phyloP scores from a whole-genome alignment of 805 yeast genomes.

The Pichia eremophila region DNA sequence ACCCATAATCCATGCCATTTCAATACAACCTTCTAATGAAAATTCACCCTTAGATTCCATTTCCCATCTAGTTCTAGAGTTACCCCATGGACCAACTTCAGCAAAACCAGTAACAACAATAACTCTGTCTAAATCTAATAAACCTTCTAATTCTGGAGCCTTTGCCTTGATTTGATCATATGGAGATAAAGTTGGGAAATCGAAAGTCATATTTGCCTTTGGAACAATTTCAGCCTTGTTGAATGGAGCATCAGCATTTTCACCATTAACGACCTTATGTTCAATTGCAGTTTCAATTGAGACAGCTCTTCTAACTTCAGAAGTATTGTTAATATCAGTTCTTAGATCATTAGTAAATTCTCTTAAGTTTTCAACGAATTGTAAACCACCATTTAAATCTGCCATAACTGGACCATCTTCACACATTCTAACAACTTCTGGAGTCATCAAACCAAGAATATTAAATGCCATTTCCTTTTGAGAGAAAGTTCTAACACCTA shows the following conservation, averaged over 20 bases:
- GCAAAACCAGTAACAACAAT: constrained; percentile 96
- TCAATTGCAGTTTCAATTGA: constrained; percentile 89
- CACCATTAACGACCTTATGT: constrained; percentile 77
- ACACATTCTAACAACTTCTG: constrained; percentile 74
- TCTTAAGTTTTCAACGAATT: constrained; percentile 83
- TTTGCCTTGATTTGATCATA: constrained; percentile 61
- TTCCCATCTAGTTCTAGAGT: constrained; percentile 98
- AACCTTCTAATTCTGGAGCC: constrained; percentile 74
- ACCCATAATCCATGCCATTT: constrained; percentile 99
- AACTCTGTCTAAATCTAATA: constrained; percentile 85
- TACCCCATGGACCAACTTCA: constrained; percentile 99
- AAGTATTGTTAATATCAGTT: constrained; percentile 62
- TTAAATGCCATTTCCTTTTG: constrained; percentile 99
- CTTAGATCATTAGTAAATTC: constrained; percentile 77
- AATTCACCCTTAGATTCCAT: constrained; percentile 95
- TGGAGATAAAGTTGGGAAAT: constrained; percentile 81
- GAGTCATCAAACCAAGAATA: constrained; percentile 86
- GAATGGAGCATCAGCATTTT: constrained; percentile 78
- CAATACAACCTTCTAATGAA: constrained; percentile 94
- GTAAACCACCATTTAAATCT: constrained; percentile 98
- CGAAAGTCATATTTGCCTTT: constrained; percentile 88
- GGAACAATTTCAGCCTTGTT: constrained; percentile 73
- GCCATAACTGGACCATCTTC: constrained; percentile 95
- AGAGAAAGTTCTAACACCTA: constrained; percentile 96
- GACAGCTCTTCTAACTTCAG: constrained; percentile 93